Conservation (phyloP, 2,329 filamentous ascomycete genomes). For the Talaromyces sp. region DNA sequence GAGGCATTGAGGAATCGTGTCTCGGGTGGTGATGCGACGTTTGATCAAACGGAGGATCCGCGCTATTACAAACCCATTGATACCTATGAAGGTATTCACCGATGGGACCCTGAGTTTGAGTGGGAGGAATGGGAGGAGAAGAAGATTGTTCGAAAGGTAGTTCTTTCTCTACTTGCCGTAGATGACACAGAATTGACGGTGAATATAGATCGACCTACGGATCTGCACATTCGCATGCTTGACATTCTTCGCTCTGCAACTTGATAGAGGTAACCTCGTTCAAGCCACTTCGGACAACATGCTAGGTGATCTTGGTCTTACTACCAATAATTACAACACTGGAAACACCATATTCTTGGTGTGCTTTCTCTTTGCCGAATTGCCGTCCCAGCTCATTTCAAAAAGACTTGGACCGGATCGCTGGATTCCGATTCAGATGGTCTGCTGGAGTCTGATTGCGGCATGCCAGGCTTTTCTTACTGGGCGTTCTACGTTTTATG, state of each 20-base stretch:
- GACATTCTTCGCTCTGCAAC: slow-evolving; percentile 64
- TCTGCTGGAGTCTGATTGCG: slow-evolving; percentile 57
- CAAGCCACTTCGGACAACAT: slow-evolving; percentile 64
- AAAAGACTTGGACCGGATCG: slow-evolving; percentile 55
- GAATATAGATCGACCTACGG: slow-evolving; percentile 39
- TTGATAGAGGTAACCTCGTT: slow-evolving; percentile 62
- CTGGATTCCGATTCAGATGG: slow-evolving; percentile 61
- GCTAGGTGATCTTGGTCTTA: slow-evolving; percentile 52
- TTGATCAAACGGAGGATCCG: slow-evolving; percentile 37
- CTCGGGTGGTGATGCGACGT: slow-evolving; percentile 29
- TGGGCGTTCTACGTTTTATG: slow-evolving; percentile 45
- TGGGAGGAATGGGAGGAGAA: slow-evolving; percentile 49
- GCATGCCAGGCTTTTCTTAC: slow-evolving; percentile 52
- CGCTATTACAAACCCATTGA: slow-evolving; percentile 41
- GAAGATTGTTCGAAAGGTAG: slow-evolving; percentile 39
- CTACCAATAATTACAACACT: slow-evolving; percentile 47
- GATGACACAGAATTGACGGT: neutral
- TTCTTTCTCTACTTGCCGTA: neutral
- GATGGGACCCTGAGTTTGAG: slow-evolving; percentile 49
- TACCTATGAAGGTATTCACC: slow-evolving; percentile 49
- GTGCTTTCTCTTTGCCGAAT: slow-evolving; percentile 45
- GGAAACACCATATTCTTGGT: slow-evolving; percentile 43
- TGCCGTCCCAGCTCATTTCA: slow-evolving; percentile 57
- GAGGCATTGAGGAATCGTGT: slow-evolving; percentile 15
- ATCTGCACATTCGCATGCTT: slow-evolving; percentile 50